These are phyloP conservation scores for Boletus mariae DNA, from an alignment of 1,284 basidiomycete genomes.

Conservation along the genomic window DNA sequence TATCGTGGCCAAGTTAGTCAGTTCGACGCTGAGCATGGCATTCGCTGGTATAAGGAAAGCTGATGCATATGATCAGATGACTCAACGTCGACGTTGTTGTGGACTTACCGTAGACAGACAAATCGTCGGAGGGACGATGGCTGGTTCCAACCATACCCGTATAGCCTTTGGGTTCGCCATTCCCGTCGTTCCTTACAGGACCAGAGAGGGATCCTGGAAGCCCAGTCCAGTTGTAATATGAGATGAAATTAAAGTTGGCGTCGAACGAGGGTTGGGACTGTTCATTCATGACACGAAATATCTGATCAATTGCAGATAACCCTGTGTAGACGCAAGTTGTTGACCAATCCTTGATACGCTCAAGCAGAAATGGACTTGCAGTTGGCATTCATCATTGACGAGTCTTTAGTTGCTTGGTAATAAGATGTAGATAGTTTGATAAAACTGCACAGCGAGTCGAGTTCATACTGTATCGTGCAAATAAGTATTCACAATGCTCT, in stretches of 20 bases:
- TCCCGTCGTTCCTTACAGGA: conserved; percentile 60
- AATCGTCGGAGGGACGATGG: conserved; percentile 73
- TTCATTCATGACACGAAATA: conserved; percentile 72
- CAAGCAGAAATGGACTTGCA: conserved; percentile 41
- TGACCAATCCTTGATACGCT: neutral
- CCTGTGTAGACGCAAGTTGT: conserved; percentile 38
- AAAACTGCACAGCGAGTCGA: conserved; percentile 73
- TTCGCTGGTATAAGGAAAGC: conserved; percentile 75
- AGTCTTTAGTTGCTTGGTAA: conserved; percentile 64
- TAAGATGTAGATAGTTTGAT: conserved; percentile 73
- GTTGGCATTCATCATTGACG: conserved; percentile 65
- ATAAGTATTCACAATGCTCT: neutral
- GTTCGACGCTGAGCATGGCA: conserved; percentile 75
- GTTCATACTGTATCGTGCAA: conserved; percentile 52
- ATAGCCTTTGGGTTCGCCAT: conserved; percentile 64
- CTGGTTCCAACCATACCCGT: conserved; percentile 69
- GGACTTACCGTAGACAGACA: conserved; percentile 58
- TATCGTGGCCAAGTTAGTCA: conserved; percentile 56
- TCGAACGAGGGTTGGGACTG: conserved; percentile 74
- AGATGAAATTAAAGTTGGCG: conserved; percentile 64
- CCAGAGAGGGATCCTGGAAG: conserved; percentile 55
- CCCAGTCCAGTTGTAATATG: conserved; percentile 79
- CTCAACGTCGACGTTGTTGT: neutral
- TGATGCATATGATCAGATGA: conserved; percentile 25
- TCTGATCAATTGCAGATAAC: conserved; percentile 64